Base-by-base conservation (phyloP, 345 rosid species). In the Diplotaxis tenuifolia region DNA sequence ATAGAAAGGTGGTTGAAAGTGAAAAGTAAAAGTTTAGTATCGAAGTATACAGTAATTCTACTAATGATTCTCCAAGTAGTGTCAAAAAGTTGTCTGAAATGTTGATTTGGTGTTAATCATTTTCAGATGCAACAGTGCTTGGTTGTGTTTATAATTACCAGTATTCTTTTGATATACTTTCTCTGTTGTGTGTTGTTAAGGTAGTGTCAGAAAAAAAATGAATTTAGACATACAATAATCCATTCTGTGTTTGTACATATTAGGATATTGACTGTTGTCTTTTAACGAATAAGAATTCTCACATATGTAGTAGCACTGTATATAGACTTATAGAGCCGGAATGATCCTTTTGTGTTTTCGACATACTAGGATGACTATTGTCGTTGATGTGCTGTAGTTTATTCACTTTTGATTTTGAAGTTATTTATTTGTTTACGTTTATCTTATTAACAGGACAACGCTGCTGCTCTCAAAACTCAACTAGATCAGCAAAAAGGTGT, bases 401-500 rank as follows among this genome's bases (percentile, higher is more conserved):
- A 45, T 42, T 31, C 18, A 6, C 6, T 42, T 49, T 40, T 65
- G 57, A 14, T 12, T 21, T 16, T 49, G 59, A 18, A 52, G 68
- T 60, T 23, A 31, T 11, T 42, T 36, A 19, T 31, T 42, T 58
- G n/a, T 49, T 54, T 4, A 52, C 53, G 21, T 62, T 10, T 68
- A 14, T 69, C 47, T 73, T 74, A 70, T 73, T 74, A 70, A 75
- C 81, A 88, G 93, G 89, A 86, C 79, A 86, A 79, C 75, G 89
- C 88, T 45, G 74, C 55, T 70, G 78, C 87, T 52, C 79, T 90
- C 80, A 85, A 82, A 81, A 73, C 83, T 70, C 91, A 90, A 75
- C 87, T 90, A 21, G 91, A 86, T 81, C 93, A 88, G 59, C 91
- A 88, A 72, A 86, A 74, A 79, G 62, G 78, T 65, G 85, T 90